Base-by-base conservation (phyloP, 2,329 filamentous ascomycete genomes). In the Fusarium anthophilum region DNA sequence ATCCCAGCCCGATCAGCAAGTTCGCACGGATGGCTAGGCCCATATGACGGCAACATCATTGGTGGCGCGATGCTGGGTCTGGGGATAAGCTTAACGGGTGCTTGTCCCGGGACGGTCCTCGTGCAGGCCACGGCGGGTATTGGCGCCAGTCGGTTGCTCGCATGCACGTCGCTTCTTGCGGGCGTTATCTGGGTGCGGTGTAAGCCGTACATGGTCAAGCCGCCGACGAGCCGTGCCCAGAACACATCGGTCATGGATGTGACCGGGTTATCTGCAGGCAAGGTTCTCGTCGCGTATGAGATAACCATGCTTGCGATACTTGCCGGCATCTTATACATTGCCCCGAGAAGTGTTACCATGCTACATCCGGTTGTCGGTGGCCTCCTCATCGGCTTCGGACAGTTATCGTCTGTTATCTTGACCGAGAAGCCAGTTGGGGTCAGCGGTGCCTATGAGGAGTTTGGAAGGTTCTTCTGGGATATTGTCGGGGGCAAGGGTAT, bases 31-130 rank as follows among this genome's bases (percentile, higher is more conserved):
- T 69, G 66, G 66, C 10, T 69, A 3, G 66, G 66, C 20, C 17
- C 28, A 2, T 69, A 64, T 8, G 66, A 69, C n/a, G 66, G 66
- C 3, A 69, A 69, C n/a, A 15, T 69, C 5, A 38, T 69, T 22
- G 66, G 66, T 12, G 66, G 66, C 13, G 41, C 66, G 11, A 70
- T 69, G 59, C 37, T 69, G 13, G 66, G 66, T 47, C 50, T 69
- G 43, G 66, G 66, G 35, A 69, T 69, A 64, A 69, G 66, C 51
- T 69, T 69, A 57, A 70, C 66, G 18, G 66, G 66, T 12, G 66
- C 66, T 22, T 69, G 66, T 35, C 66, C 66, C 22, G 66, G 66
- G 18, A 69, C 66, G 8, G 66, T 69, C 22, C 58, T 69, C 8
- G 66, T 69, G 17, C 66, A 69, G 14, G 66, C 66, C 22, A 57